Conservation (phyloP, 176 grass and related monocot genomes). For the Bonia amplexicaulis region DNA sequence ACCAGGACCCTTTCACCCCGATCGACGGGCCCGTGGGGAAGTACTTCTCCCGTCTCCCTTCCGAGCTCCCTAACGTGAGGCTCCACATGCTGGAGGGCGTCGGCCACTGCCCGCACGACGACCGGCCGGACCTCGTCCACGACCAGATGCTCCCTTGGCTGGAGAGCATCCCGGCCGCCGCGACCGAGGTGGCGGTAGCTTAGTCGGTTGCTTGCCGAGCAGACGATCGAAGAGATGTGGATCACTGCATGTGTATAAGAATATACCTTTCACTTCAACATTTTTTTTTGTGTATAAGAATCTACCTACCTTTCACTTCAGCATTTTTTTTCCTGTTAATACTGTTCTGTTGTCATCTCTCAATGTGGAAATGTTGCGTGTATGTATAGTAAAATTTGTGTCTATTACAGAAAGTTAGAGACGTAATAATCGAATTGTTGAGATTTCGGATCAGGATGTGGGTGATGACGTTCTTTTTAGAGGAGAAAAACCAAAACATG, state of each 20-base stretch:
- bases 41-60: conserved; percentile 65
- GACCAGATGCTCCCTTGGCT: conserved; percentile 78
- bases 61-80: conserved; percentile 52
- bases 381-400: neutral
- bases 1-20: conserved; percentile 83
- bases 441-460: too few species aligned
- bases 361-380: neutral
- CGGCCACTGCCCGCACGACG: conserved; percentile 91
- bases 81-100: conserved; percentile 66
- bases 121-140: conserved; percentile 78
- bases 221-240: neutral
- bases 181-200: neutral
- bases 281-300: neutral
- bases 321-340: neutral
- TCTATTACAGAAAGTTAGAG: neutral
- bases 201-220: neutral
- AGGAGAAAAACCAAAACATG: too few species aligned
- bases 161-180: conserved; percentile 28
- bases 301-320: neutral
- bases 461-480: too few species aligned
- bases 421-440: too few species aligned
- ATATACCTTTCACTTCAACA: neutral
- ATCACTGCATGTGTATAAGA: neutral
- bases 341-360: neutral
- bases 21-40: conserved; percentile 86